Evolutionary conservation across 2,329 filamentous ascomycete genomes (phyloP).

Genomic region (Aureobasidium leucospermi): DNA sequence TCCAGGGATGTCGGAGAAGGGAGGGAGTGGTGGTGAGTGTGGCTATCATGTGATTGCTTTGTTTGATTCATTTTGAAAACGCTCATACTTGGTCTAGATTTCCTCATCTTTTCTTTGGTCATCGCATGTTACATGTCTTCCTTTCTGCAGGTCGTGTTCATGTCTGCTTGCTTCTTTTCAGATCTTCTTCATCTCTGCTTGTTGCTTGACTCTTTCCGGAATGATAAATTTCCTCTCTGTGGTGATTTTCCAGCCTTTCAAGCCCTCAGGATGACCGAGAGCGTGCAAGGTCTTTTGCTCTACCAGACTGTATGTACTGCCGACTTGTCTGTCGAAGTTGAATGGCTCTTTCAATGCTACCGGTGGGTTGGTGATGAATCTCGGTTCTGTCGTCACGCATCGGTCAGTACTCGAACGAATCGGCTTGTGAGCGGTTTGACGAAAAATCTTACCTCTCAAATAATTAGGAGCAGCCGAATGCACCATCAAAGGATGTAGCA

Average conservation of each 20-base stretch:
- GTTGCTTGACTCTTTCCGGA: slow-evolving; percentile 41
- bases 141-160: too few species aligned
- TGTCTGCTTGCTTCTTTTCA: background rate
- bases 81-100: too few species aligned
- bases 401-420: background rate
- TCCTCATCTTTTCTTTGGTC: too few species aligned
- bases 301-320: slow-evolving; percentile 46
- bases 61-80: too few species aligned
- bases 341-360: slow-evolving; percentile 47
- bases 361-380: slow-evolving; percentile 51
- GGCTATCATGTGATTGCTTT: too few species aligned
- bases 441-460: slow-evolving; percentile 19
- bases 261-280: slow-evolving; percentile 35
- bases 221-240: slow-evolving; percentile 44
- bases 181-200: slow-evolving; percentile 43
- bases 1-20: too few species aligned
- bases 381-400: slow-evolving; percentile 5
- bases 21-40: too few species aligned
- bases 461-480: slow-evolving; percentile 46
- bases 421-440: background rate
- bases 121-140: too few species aligned
- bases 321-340: slow-evolving; percentile 42
- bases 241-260: slow-evolving; percentile 48
- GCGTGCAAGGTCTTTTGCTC: slow-evolving; percentile 48
- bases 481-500: slow-evolving; percentile 55